Evolutionary conservation across 805 yeast genomes (phyloP), one percentile per base, ranked within the genome.

Genomic region (Sugiyamaella lignohabitans): DNA sequence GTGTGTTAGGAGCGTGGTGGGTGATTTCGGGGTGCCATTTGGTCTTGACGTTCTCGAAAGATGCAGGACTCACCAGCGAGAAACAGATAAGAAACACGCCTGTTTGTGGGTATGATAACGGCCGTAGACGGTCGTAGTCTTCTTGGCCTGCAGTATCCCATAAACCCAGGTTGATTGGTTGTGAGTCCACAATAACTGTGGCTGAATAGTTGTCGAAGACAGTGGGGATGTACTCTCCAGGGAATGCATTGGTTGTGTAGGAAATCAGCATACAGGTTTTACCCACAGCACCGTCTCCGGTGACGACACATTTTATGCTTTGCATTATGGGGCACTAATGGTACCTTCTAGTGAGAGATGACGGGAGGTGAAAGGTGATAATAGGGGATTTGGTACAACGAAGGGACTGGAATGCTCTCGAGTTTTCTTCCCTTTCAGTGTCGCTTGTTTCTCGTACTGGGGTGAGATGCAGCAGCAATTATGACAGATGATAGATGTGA

Each of bases 61-160:
- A 82, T 23, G 83, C 75, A 27, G 89, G 94, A 57, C 80, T 84
- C 38, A 84, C 82, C 4, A 88, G 80, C 4, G 95, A 84, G 64
- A 87, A 88, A 66, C 96, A 88, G 49, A 86, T 77, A 45, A 88
- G 67, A 60, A 88, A 88, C 30, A 88, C 84, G 58, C 87, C 95
- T 0, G 96, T 87, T 62, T 88, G 95, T 2, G 96, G 95, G 60
- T 88, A 88, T 5, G 93, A 83, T 51, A 88, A 70, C 2, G 96
- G 96, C 65, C 96, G 74, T 59, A 87, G 73, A 51, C 95, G 73
- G 63, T 88, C 96, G 64, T 87, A 87, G 62, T 87, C 96, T 59
- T 85, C 84, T 66, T 88, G 96, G 22, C 96, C 96, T 2, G 96
- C 96, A 14, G 96, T 88, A 75, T 88, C 96, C 96, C 96, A 88